Evolutionary conservation across 225 moss, liverwort and hornwort species (phyloP).

Genomic region (Bryoerythrophyllum caledonicum): DNA sequence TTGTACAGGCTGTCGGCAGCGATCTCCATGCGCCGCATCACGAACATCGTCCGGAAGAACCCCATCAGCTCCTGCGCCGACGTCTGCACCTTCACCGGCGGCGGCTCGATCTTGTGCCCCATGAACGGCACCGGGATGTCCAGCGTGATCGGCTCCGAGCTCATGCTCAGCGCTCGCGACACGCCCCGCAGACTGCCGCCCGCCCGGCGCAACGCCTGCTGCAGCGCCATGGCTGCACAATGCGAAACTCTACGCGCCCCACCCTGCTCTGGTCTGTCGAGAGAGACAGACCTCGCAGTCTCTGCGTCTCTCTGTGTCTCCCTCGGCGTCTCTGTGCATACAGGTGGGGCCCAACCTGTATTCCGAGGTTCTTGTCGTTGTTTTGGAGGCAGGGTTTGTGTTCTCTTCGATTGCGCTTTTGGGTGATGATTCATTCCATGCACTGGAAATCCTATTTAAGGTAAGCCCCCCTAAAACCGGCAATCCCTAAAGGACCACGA

Average conservation of each 20-base stretch:
- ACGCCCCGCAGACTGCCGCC: conserved; percentile 20
- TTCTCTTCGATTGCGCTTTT: too few relatives aligned
- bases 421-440: too few relatives aligned
- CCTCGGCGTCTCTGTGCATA: too few relatives aligned
- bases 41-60: conserved; percentile 70
- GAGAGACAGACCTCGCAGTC: not conserved
- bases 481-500: too few relatives aligned
- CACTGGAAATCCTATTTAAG: too few relatives aligned
- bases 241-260: conserved; percentile 16
- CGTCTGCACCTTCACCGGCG: conserved; percentile 59
- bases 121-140: conserved; percentile 86
- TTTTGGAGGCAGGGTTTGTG: too few relatives aligned
- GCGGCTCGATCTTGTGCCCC: conserved; percentile 64
- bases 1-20: conserved; percentile 74
- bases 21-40: conserved; percentile 82
- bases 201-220: conserved; percentile 34
- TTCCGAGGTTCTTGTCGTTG: too few relatives aligned
- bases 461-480: too few relatives aligned
- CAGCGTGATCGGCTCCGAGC: conserved; percentile 58
- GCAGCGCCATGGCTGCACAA: conserved; percentile 43
- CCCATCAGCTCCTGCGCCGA: conserved; percentile 60
- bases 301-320: too few relatives aligned
- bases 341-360: too few relatives aligned
- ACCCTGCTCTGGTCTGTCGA: not conserved
- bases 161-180: conserved; percentile 30